These are phyloP conservation scores for Trichoderma sp. DNA, from an alignment of 2,329 filamentous ascomycete genomes.

Conservation along the genomic window DNA sequence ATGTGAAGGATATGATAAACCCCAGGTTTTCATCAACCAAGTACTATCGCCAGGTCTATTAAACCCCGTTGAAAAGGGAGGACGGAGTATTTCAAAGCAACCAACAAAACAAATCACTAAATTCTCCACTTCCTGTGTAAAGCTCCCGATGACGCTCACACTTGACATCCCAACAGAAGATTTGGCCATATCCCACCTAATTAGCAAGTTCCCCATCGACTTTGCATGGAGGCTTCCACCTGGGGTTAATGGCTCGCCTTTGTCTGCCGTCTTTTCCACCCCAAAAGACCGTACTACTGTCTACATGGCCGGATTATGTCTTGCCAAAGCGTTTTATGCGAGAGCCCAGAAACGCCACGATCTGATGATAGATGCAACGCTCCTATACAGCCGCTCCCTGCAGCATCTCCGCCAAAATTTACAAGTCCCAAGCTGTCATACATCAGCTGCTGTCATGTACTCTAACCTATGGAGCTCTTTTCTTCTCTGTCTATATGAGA, in stretches of 20 bases:
- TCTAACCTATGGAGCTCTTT: slow-evolving; percentile 11
- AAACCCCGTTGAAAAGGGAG: not conserved
- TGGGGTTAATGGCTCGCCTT: not conserved
- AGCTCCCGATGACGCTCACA: not conserved
- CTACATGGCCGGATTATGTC: slow-evolving; percentile 4
- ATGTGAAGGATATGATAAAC: not conserved
- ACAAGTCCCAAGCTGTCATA: not conserved
- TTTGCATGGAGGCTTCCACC: slow-evolving; percentile 1
- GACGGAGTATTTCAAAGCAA: not conserved
- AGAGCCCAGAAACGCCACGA: not conserved
- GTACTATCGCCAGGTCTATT: not conserved
- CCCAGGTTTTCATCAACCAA: slow-evolving; percentile 1
- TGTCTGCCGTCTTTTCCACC: not conserved
- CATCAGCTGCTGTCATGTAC: not conserved
- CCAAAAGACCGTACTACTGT: not conserved
- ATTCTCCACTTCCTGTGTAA: not conserved
- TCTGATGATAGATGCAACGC: not conserved
- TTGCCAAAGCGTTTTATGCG: not conserved
- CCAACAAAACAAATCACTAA: not conserved
- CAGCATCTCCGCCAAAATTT: slow-evolving; percentile 2
- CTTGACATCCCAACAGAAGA: not conserved
- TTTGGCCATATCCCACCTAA: not conserved
- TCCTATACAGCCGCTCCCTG: not conserved
- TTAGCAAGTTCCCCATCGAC: slow-evolving; percentile 4
- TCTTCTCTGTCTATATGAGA: slow-evolving; percentile 10